phyloP scores from a whole-genome alignment of 106 monocot species.

The Phalaenopsis equestris region DNA sequence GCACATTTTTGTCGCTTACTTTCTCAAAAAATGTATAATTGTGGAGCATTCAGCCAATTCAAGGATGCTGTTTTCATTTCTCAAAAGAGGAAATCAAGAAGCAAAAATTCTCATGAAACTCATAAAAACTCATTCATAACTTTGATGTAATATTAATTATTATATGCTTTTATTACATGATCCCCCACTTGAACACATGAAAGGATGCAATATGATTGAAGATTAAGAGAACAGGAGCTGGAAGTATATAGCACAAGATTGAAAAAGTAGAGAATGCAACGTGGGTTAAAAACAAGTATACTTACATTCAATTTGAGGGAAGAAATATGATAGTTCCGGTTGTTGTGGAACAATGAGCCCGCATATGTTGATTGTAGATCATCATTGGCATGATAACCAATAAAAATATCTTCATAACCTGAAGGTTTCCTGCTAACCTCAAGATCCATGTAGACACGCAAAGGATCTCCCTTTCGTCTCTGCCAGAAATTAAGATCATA shows the following conservation, averaged over 20 bases:
- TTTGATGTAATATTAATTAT: too few species aligned
- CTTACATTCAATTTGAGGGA: constrained; percentile 69
- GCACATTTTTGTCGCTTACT: not conserved
- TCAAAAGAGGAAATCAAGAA: not conserved
- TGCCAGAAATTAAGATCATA: constrained; percentile 13
- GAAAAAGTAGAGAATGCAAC: not conserved
- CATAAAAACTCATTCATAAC: not conserved
- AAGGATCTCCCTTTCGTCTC: constrained; percentile 70
- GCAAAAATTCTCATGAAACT: not conserved
- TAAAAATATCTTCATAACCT: constrained; percentile 81
- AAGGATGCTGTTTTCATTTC: not conserved
- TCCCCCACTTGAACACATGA: not conserved
- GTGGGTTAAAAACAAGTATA: not conserved
- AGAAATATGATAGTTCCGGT: constrained; percentile 62
- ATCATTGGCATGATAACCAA: constrained; percentile 83
- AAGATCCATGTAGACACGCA: constrained; percentile 84
- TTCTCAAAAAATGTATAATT: not conserved
- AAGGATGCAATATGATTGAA: not conserved
- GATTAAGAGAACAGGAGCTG: too few species aligned
- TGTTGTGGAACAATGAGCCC: constrained; percentile 66
- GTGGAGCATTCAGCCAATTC: not conserved
- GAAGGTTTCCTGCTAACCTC: constrained; percentile 64
- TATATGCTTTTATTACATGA: not conserved
- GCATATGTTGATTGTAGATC: constrained; percentile 87
- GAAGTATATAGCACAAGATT: not conserved